phyloP scores from a whole-genome alignment of 78 protist species.

The Tieghemostelium lacteum region DNA sequence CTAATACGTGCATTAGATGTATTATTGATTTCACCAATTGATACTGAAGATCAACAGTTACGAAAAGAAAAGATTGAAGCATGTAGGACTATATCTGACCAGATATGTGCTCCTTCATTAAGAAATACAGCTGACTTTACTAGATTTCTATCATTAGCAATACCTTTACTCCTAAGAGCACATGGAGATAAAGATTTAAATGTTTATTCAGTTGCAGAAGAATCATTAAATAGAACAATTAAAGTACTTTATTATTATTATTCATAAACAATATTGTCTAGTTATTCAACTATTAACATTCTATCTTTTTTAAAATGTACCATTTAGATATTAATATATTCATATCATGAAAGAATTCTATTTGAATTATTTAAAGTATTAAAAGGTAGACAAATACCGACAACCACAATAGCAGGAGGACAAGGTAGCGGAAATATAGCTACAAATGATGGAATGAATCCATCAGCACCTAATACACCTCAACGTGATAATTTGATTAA shows the following conservation, averaged over 20 bases:
- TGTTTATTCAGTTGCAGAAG: constrained; percentile 83
- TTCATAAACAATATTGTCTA: neutral
- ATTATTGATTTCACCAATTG: constrained; percentile 33
- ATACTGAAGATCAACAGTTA: constrained; percentile 33
- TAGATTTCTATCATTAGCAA: constrained; percentile 66
- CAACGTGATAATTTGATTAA: neutral
- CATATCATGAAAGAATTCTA: constrained; percentile 77
- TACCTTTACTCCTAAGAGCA: constrained; percentile 63
- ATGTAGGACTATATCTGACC: constrained; percentile 71
- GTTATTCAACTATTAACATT: neutral
- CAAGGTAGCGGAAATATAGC: neutral
- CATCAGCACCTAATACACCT: neutral
- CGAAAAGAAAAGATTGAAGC: constrained; percentile 75
- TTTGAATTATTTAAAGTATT: constrained; percentile 75
- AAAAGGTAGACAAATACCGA: constrained; percentile 58
- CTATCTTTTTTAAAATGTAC: neutral
- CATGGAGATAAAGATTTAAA: constrained; percentile 83
- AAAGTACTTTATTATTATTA: constrained; percentile 22
- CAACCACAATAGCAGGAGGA: neutral
- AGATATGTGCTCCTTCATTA: constrained; percentile 66
- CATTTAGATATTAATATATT: constrained; percentile 59
- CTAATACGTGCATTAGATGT: constrained; percentile 59
- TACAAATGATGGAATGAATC: neutral
- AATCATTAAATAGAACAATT: constrained; percentile 77
- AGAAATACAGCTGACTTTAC: constrained; percentile 80